Evolutionary conservation across 2,329 filamentous ascomycete species (phyloP), one percentile per base, ranked within the genome.

Genomic region (Penicillium hordei): DNA sequence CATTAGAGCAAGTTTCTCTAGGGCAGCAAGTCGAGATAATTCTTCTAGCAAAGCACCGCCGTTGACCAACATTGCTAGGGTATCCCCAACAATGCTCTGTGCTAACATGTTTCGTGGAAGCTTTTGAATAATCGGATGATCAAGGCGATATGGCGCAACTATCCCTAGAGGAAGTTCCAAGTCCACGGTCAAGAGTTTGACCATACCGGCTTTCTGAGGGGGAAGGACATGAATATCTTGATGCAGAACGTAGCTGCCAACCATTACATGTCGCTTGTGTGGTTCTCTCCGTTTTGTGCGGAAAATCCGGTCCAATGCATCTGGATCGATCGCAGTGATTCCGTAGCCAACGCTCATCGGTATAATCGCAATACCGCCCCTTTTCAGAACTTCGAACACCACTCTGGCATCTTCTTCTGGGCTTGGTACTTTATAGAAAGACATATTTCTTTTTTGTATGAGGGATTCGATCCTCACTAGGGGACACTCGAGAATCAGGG

Each of bases 181-280:
- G 36, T 70, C 65, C 12, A 67, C 60, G 0, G 61, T 64, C 21
- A 71, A 52, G 1, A 63, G 39, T 19, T 48, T 57, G 7, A 68
- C 65, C 29, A 71, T 66, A 5, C 31, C 60, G 10, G 46, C 60
- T 46, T 64, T 45, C 7, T 42, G 27, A 1, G 58, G 31, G 6
- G 61, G 52, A 21, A 71, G 58, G 17, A 57, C 5, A 51, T 72
- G 68, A 10, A 70, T 40, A 10, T 60, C 58, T 44, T 53, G 55
- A 42, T 72, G 67, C 3, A 71, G 65, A 10, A 46, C 43, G 29
- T 65, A 68, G 33, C 54, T 69, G 5, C 70, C 70, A 21, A 67
- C 63, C 58, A 71, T 66, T n/a, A 66, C 70, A 50, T 71, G 65
- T 15, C 59, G 57, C 42, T 71, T 70, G 44, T 69, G 61, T 9